Conservation (phyloP, 2,329 filamentous ascomycete genomes). For the Colletotrichum euphorbiae region DNA sequence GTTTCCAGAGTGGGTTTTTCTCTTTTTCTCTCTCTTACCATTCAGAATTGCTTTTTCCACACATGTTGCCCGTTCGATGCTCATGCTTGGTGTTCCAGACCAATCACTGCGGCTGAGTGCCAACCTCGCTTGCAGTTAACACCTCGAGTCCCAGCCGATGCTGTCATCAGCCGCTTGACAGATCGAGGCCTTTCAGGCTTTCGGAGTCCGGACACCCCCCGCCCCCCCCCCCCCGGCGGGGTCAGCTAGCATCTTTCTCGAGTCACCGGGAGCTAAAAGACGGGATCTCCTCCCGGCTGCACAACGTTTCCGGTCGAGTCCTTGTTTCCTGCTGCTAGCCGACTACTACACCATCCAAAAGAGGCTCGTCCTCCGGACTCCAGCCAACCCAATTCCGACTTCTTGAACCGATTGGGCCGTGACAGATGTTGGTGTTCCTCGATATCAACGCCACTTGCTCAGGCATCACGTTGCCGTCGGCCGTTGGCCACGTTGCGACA, state of each 20-base stretch:
- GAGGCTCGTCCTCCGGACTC: slow-evolving; percentile 24
- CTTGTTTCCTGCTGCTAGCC: slow-evolving; percentile 10
- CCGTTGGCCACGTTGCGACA: neutral
- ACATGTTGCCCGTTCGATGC: slow-evolving; percentile 20
- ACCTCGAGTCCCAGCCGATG: neutral
- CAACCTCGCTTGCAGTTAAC: slow-evolving; percentile 2
- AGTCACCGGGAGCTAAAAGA: slow-evolving; percentile 11
- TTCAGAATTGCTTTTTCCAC: slow-evolving; percentile 9
- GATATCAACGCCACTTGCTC: slow-evolving; percentile 15
- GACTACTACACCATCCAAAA: slow-evolving; percentile 33
- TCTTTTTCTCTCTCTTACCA: slow-evolving; percentile 12
- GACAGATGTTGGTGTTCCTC: slow-evolving; percentile 13
- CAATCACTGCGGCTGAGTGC: slow-evolving; percentile 6
- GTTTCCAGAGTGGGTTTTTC: neutral
- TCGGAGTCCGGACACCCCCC: neutral
- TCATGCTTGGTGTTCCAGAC: neutral
- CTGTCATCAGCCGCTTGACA: slow-evolving; percentile 6
- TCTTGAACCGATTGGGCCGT: neutral
- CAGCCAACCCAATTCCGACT: slow-evolving; percentile 31
- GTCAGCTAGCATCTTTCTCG: slow-evolving; percentile 12
- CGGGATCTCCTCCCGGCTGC: neutral
- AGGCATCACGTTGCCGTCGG: neutral
- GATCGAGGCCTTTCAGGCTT: neutral
- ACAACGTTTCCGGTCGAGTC: slow-evolving; percentile 3
- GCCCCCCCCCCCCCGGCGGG: slow-evolving; percentile 2